A percentile compares a stretch with the other conserved stretches of the same genome.
Evolutionary conservation across 2,329 filamentous ascomycete genomes (phyloP).

Genomic region (Cytospora mali): DNA sequence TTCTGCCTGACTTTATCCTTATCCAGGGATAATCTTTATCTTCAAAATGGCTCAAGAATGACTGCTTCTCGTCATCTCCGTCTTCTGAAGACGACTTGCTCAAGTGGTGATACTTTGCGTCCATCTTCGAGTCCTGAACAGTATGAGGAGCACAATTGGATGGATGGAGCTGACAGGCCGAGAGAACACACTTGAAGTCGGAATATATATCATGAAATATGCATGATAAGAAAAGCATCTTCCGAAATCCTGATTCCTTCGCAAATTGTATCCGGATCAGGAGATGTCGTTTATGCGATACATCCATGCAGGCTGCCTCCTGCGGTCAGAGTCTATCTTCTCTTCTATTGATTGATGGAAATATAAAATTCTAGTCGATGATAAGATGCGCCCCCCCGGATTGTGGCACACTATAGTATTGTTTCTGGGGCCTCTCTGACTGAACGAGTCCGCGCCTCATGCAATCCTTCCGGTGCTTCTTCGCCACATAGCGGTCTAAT

Average conservation of each 20-base stretch:
- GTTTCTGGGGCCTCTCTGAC: background rate
- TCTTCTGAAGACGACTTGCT: background rate
- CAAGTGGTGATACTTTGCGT: background rate
- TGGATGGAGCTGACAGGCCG: background rate
- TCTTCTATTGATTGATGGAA: background rate
- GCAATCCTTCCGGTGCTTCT: background rate
- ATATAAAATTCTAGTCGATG: background rate
- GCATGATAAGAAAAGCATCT: background rate
- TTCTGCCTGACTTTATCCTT: background rate
- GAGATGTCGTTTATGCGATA: accelerated
- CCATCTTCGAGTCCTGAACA: background rate
- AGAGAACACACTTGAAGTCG: background rate
- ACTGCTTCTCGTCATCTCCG: background rate
- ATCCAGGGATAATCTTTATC: background rate
- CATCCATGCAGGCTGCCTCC: background rate
- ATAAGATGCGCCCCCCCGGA: too few relatives aligned
- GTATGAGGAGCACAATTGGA: background rate
- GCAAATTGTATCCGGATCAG: background rate
- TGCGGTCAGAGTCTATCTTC: background rate
- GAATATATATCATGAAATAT: too few relatives aligned
- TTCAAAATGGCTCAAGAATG: background rate
- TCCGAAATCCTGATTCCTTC: background rate
- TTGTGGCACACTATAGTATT: background rate
- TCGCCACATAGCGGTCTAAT: background rate
- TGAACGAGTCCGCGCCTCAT: background rate